Evolutionary conservation across 2,329 filamentous ascomycete species (phyloP).

Genomic region (Aureobasidium uvarum): DNA sequence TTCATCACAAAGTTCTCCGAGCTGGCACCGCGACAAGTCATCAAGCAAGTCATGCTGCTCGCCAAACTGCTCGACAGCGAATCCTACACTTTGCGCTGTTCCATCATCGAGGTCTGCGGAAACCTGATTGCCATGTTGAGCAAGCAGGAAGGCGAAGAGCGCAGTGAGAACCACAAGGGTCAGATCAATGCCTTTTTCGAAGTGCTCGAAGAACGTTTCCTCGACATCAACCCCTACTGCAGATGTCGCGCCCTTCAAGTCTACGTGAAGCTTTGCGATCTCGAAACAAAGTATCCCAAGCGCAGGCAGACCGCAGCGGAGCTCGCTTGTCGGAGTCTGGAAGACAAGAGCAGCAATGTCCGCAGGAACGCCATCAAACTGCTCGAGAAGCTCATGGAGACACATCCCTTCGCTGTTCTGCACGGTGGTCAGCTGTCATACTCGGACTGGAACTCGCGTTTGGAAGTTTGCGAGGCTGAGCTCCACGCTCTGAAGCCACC

Average conservation of each 20-base stretch:
- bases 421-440: conserved; percentile 82
- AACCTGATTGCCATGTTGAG: conserved; percentile 91
- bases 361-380: conserved; percentile 93
- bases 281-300: conserved; percentile 96
- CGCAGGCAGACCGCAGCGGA: conserved; percentile 83
- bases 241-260: conserved; percentile 90
- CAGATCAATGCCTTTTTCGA: conserved; percentile 98
- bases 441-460: conserved; percentile 78
- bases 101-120: conserved; percentile 93
- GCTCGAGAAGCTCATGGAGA: conserved; percentile 81
- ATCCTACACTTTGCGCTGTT: conserved; percentile 90
- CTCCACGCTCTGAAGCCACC: conserved; percentile 79
- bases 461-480: conserved; percentile 80
- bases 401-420: conserved; percentile 89
- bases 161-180: conserved; percentile 87
- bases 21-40: conserved; percentile 83
- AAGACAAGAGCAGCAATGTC: conserved; percentile 98
- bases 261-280: conserved; percentile 83
- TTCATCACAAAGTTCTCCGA: conserved; percentile 95
- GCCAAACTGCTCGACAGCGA: conserved; percentile 96
- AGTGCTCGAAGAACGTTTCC: conserved; percentile 90
- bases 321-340: conserved; percentile 80
- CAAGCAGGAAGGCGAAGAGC: conserved; percentile 73
- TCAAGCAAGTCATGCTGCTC: conserved; percentile 95
- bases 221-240: conserved; percentile 96